A percentile compares a stretch with the other conserved stretches of the same genome.
Conservation (phyloP, 176 grass and related monocot species). For the Panicum miliaceum region DNA sequence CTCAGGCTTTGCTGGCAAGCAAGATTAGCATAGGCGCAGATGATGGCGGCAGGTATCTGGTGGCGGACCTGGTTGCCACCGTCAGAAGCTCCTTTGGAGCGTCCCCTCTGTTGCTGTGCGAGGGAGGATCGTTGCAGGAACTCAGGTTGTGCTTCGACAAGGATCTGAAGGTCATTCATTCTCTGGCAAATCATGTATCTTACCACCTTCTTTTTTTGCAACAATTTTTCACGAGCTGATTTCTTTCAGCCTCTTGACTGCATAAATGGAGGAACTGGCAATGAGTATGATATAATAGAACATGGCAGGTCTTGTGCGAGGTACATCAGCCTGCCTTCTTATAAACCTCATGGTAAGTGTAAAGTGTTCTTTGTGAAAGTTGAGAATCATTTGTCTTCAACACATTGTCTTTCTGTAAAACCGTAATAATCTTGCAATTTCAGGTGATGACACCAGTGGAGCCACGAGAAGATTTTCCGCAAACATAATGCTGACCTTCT, state of each 20-base stretch:
- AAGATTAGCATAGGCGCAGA: background rate
- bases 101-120: background rate
- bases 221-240: background rate
- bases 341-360: background rate
- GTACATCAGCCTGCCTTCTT: background rate
- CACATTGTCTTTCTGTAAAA: too few relatives aligned
- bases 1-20: background rate
- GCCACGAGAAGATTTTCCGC: background rate
- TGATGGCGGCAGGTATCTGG: background rate
- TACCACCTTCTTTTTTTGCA: too few relatives aligned
- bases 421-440: background rate
- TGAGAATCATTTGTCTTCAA: too few relatives aligned
- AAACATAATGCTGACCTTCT: background rate
- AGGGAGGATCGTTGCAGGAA: background rate
- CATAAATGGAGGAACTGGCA: background rate
- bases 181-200: too few relatives aligned
- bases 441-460: background rate
- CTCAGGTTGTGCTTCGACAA: constrained; percentile 4
- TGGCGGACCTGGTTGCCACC: background rate
- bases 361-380: too few relatives aligned
- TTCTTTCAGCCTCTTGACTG: constrained; percentile 9
- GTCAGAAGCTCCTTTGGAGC: constrained; percentile 20
- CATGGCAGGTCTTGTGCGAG: background rate
- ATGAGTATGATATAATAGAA: background rate
- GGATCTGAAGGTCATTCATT: constrained; percentile 17